Evolutionary conservation across 1,284 basidiomycete species (phyloP), one percentile per base, ranked within the genome.

Genomic region (Leccinum pachyderme): DNA sequence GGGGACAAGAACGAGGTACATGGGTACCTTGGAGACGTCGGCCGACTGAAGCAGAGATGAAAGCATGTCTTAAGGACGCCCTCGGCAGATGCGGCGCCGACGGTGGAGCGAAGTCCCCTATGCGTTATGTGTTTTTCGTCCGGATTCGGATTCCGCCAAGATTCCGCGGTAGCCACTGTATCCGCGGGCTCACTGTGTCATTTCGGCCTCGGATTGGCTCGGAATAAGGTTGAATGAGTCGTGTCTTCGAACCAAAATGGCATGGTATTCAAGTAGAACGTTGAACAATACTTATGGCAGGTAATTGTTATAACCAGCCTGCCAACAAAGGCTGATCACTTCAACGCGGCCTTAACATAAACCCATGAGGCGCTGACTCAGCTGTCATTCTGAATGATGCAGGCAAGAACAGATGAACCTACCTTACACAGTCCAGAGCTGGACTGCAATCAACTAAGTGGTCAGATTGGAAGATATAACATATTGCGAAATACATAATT

Each of bases 1-100:
- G 31, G 22, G 8, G 22, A 33, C 9, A 6, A 66, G 43, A 22
- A 53, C 28, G 44, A 58, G 27, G 24, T 47, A 13, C 11, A 31
- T 8, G 2, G 6, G 31, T n/a, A 25, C 37, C 5, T 39, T 18
- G 18, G 37, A 18, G 9, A 18, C 37, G 37, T 9, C 11, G 11
- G 37, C 9, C 18, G 18, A 18, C 37, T 39, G 37, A 6, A 8
- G 18, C 37, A 18, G 18, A 5, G 37, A 39, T 18, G 9, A 6
- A 37, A 18, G 35, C 35, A 37, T 37, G 35, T 37, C 37, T 18
- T 18, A 18, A 18, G 18, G 35, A 37, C n/a, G n/a, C 37, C 18
- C 18, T 18, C 18, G 37, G 37, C 37, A 39, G 9, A 11, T 18
- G 8, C n/a, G 37, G n/a, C 37, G 37, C 37, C 37, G 37, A 39